Evolutionary conservation across 352 stramenopile genomes (phyloP).

Genomic region (Thraustochytrium sp.): DNA sequence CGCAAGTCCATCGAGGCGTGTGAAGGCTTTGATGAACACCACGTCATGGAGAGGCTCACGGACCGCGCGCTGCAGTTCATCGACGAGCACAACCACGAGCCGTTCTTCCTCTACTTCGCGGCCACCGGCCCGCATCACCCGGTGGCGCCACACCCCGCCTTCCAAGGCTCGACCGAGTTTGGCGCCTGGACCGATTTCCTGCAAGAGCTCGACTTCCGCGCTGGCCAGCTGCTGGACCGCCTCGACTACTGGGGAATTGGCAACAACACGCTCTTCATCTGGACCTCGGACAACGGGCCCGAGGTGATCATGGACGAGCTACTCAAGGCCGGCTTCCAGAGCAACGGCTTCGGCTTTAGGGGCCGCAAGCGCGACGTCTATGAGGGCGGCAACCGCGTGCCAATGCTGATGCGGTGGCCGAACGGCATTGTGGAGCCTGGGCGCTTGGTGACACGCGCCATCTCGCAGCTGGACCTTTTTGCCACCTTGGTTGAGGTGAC

Average conservation of each 20-base stretch:
- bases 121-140: not conserved
- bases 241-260: not conserved
- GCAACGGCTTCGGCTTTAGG: not conserved
- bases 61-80: not conserved
- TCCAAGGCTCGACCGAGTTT: not conserved
- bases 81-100: not conserved
- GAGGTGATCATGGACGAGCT: not conserved
- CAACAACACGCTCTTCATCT: not conserved
- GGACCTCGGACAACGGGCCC: not conserved
- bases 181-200: not conserved
- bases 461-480: not conserved
- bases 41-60: not conserved
- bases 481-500: not conserved
- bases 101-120: not conserved
- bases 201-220: not conserved
- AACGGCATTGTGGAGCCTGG: not conserved
- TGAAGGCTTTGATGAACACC: not conserved
- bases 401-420: conserved; percentile 41
- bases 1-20: not conserved
- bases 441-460: not conserved
- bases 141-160: not conserved
- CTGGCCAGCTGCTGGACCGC: not conserved
- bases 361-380: conserved; percentile 46
- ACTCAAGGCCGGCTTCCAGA: not conserved
- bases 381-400: conserved; percentile 44